Percentiles rank a stretch among this genome's conserved stretches.
These are phyloP conservation scores for Umbelopsis ramanniana DNA, from an alignment of 192 early-diverging fungal genomes.

Conservation along the genomic window DNA sequence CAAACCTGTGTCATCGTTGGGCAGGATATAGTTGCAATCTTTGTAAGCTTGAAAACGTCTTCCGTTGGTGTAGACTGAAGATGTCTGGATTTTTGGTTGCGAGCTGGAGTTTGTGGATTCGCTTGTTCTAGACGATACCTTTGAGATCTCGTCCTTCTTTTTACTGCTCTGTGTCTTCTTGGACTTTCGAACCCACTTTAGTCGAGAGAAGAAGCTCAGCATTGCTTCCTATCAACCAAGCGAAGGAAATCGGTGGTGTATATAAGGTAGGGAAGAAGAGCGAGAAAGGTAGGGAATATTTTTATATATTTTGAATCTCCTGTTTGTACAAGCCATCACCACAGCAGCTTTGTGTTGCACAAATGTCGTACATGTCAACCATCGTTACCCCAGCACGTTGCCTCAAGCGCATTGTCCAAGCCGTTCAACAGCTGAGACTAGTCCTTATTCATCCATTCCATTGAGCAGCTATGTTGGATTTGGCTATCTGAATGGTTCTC, in stretches of 20 bases:
- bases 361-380: background rate
- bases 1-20: conserved; percentile 50
- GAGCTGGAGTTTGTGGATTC: background rate
- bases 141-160: background rate
- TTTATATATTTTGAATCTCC: background rate
- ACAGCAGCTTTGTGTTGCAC: background rate
- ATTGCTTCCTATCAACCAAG: background rate
- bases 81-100: background rate
- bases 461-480: too few species aligned
- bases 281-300: too few species aligned
- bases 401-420: background rate
- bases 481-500: too few species aligned
- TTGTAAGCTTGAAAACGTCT: conserved; percentile 46
- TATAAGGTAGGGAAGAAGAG: background rate
- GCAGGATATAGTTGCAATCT: conserved; percentile 45
- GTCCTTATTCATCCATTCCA: too few species aligned
- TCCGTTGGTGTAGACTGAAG: conserved; percentile 5
- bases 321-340: background rate
- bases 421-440: too few species aligned
- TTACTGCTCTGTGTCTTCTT: background rate
- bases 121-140: background rate
- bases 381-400: background rate
- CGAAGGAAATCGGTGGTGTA: background rate
- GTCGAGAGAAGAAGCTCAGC: background rate
- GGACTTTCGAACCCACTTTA: background rate